Base-by-base conservation (phyloP, 2,329 filamentous ascomycete species). In the Fusarium verrucosum region DNA sequence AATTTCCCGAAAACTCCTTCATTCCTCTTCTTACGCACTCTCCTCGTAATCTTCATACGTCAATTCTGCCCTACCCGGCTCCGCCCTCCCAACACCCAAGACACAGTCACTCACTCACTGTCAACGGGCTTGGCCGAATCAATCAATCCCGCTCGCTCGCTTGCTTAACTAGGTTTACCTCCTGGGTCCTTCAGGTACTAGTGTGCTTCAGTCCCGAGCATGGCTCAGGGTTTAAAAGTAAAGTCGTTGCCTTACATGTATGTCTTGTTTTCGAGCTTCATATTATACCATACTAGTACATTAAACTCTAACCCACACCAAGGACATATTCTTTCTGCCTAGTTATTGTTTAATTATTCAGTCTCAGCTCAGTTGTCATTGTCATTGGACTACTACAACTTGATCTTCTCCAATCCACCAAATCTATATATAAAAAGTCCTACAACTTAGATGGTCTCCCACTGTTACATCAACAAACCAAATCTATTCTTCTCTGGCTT, bases 1-100 rank as follows among this genome's bases (percentile, higher is more conserved):
- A 50, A 49, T 37, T 62, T 50, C 16, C 57, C 23, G 19, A 51
- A 33, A 44, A 23, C 7, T 20, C 42, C 41, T 45, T 32, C 41
- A n/a, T n/a, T n/a, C n/a, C n/a, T n/a, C n/a, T n/a, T n/a, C 17
- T 36, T 56, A 36, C 43, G 59, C 59, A 62, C 46, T 35, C 59
- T 67, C 55, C 62, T 63, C 64, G 64, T 70, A 58, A 68, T 59
- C 67, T 61, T 47, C 47, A 55, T 59, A 66, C 62, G 63, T 64
- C 60, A 63, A 66, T 57, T 67, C 63, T 66, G 69, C 67, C 70
- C 70, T 72, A 66, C 61, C 61, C 42, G 61, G 50, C 32, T 50
- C 55, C 55, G 36, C 43, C 37, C 45, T 64, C 37, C 28, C 33
- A 38, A 47, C 43, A 50, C 42, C n/a, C 36, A 50, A 47, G 54